Percentiles rank a stretch among this genome's conserved stretches.
Conservation (phyloP, 805 yeast genomes). For the Cyberlindnera amylophila region DNA sequence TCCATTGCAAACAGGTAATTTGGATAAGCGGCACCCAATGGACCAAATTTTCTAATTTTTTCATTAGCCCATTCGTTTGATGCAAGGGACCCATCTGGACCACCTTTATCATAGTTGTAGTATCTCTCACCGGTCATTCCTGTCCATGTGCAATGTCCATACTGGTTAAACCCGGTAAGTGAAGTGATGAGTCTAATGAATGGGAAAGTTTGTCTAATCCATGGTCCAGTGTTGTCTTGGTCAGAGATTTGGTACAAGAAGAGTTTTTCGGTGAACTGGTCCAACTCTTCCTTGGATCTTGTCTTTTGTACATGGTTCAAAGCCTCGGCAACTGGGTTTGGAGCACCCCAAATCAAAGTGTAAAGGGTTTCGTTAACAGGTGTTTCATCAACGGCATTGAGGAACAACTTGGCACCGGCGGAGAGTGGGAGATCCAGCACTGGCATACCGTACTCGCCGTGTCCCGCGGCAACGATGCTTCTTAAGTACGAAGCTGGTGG, state of each 20-base stretch:
- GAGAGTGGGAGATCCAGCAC: conserved; percentile 21
- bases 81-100: conserved; percentile 27
- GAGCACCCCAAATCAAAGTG: conserved; percentile 32
- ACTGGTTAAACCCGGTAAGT: conserved; percentile 29
- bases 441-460: conserved; percentile 26
- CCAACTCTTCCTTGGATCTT: conserved; percentile 16
- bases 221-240: conserved; percentile 32
- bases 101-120: conserved; percentile 26
- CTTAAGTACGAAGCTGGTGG: conserved; percentile 28
- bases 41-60: conserved; percentile 25
- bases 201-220: conserved; percentile 31
- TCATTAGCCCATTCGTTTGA: conserved; percentile 26
- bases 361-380: conserved; percentile 19
- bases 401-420: conserved; percentile 26
- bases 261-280: conserved; percentile 19
- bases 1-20: conserved; percentile 28
- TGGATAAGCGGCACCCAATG: conserved; percentile 28
- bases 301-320: conserved; percentile 23
- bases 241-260: conserved; percentile 31
- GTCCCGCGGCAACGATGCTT: conserved; percentile 25
- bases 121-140: conserved; percentile 30
- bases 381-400: conserved; percentile 24
- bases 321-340: conserved; percentile 31
- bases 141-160: conserved; percentile 30
- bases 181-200: conserved; percentile 26